Conservation (phyloP, 2,329 filamentous ascomycete genomes). For the Nemania bipapillata region DNA sequence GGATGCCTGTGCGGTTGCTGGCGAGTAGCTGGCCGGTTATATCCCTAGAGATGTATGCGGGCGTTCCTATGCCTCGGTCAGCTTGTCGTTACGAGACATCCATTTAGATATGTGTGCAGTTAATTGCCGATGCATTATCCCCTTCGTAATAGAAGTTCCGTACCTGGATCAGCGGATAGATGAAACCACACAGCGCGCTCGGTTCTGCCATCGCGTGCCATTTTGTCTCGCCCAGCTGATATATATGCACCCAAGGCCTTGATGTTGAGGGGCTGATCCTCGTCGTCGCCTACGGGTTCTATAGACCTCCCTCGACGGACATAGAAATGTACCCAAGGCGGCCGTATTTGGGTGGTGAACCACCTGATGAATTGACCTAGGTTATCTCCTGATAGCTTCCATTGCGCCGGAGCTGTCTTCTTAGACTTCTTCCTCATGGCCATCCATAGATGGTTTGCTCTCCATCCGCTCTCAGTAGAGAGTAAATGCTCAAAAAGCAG, state of each 20-base stretch:
- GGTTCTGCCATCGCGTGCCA: background rate
- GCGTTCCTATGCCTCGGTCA: conserved; percentile 13
- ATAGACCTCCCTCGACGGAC: conserved; percentile 15
- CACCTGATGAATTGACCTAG: conserved; percentile 18
- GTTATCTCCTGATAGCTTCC: background rate
- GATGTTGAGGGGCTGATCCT: conserved; percentile 20
- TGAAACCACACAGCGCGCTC: conserved; percentile 25
- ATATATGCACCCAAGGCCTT: conserved; percentile 21
- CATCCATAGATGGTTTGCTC: conserved; percentile 14
- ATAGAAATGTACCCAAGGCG: conserved; percentile 30
- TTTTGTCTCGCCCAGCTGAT: conserved; percentile 5
- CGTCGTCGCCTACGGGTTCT: background rate
- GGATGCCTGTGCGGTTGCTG: conserved; percentile 13
- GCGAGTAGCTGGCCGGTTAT: conserved; percentile 21
- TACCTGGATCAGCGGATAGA: conserved; percentile 24
- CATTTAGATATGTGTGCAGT: background rate
- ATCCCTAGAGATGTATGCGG: conserved; percentile 24
- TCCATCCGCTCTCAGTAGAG: conserved; percentile 8
- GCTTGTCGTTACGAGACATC: background rate
- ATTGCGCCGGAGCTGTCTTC: background rate
- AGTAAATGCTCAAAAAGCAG: conserved; percentile 26
- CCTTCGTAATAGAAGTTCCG: background rate
- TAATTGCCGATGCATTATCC: background rate
- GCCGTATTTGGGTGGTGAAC: conserved; percentile 1
- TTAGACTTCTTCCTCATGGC: conserved; percentile 8